phyloP scores from a whole-genome alignment of 2,329 filamentous ascomycete species.

The Emmonsia crescens region DNA sequence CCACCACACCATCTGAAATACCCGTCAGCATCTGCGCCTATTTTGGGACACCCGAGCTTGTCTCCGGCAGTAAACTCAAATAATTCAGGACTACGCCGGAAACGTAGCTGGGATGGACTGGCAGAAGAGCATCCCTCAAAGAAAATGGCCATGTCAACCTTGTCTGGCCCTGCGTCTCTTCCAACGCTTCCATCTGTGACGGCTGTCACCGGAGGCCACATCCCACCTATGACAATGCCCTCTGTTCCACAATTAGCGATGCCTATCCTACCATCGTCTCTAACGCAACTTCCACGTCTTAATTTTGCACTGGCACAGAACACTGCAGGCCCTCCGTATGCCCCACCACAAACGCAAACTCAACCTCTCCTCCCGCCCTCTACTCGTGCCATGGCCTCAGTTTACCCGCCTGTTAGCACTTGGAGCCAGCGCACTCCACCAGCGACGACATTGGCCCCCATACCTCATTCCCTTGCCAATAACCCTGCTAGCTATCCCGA shows the following conservation, averaged over 20 bases:
- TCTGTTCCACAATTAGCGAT: conserved; percentile 26
- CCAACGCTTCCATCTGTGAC: conserved; percentile 20
- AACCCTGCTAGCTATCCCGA: conserved; percentile 24
- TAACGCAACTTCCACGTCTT: conserved; percentile 55
- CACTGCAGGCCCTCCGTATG: conserved; percentile 22
- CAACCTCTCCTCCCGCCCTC: conserved; percentile 5
- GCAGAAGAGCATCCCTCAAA: conserved; percentile 48
- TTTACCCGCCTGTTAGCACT: conserved; percentile 50
- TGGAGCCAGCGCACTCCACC: conserved; percentile 39
- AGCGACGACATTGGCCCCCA: conserved; percentile 22
- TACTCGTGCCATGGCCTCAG: conserved; percentile 61
- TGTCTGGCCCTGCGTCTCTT: conserved; percentile 14
- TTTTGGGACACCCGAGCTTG: conserved; percentile 12
- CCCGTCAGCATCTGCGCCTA: conserved; percentile 17
- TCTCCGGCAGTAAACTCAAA: conserved; percentile 20
- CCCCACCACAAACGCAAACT: background rate
- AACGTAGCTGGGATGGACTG: conserved; percentile 49
- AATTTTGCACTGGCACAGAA: conserved; percentile 56
- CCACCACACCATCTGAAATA: conserved; percentile 1
- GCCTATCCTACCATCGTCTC: conserved; percentile 23
- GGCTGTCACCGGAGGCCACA: conserved; percentile 18
- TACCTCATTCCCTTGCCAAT: conserved; percentile 21
- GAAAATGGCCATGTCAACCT: conserved; percentile 26
- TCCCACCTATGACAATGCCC: conserved; percentile 25
- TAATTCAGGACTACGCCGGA: conserved; percentile 29